These are phyloP conservation scores for Eimeria falciformis DNA, from an alignment of 169 alveolate genomes.

Conservation along the genomic window DNA sequence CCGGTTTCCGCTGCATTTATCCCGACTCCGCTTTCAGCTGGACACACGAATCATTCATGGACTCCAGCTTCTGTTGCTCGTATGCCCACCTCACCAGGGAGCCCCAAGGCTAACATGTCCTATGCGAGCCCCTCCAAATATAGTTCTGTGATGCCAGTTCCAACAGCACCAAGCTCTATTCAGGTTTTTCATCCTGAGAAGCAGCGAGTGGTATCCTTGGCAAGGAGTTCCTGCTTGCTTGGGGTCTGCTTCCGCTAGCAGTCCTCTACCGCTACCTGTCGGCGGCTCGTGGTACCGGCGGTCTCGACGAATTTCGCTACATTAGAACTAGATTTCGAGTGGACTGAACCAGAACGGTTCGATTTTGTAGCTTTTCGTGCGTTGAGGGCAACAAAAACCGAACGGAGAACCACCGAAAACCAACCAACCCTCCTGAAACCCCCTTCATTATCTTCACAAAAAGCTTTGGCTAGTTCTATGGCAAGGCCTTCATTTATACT, in stretches of 20 bases:
- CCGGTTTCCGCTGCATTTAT: neutral
- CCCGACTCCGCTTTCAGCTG: conserved; percentile 8
- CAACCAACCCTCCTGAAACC: too few species aligned
- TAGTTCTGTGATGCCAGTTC: neutral
- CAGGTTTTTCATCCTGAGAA: neutral
- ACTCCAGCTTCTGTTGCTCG: conserved; percentile 1
- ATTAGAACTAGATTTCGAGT: too few species aligned
- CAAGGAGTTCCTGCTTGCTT: conserved; percentile 63
- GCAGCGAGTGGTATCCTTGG: conserved; percentile 3
- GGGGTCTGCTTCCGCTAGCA: conserved; percentile 68
- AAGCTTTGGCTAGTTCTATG: too few species aligned
- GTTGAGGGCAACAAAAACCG: too few species aligned
- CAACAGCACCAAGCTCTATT: neutral
- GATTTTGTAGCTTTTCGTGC: too few species aligned
- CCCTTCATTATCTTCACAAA: too few species aligned
- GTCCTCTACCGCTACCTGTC: too few species aligned
- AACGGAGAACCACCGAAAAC: too few species aligned
- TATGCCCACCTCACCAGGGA: neutral
- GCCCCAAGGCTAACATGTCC: conserved; percentile 25
- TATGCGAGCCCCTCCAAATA: neutral
- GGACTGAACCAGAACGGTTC: too few species aligned
- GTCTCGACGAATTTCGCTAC: too few species aligned
- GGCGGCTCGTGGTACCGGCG: too few species aligned
- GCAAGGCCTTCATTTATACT: too few species aligned
- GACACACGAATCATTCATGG: neutral